These are phyloP conservation scores for Dacryopinax primogenitus DNA, from an alignment of 768 basidiomycete species.

Conservation along the genomic window DNA sequence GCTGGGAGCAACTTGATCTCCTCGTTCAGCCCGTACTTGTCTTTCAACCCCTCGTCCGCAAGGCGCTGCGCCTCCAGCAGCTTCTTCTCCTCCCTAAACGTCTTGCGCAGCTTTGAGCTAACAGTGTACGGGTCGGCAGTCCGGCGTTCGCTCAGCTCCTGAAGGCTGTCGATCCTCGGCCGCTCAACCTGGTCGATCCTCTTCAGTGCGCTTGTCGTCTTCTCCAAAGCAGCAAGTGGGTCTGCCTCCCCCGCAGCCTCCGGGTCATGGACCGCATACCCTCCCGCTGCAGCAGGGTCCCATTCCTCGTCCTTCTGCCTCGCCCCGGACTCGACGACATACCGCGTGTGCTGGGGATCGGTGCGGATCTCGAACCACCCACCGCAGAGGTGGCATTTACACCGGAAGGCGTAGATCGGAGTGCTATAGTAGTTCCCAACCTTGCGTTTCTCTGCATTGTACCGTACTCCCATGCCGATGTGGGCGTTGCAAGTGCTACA, in stretches of 20 bases:
- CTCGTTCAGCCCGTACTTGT: constrained; percentile 63
- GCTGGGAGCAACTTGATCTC: constrained; percentile 42
- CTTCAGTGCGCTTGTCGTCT: constrained; percentile 66
- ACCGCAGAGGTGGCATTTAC: constrained; percentile 93
- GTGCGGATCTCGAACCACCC: constrained; percentile 98
- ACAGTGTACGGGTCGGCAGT: constrained; percentile 79
- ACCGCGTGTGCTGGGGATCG: constrained; percentile 95
- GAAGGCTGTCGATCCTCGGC: constrained; percentile 69
- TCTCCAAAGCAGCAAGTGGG: constrained; percentile 79
- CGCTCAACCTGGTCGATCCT: constrained; percentile 58
- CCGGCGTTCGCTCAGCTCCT: constrained; percentile 60
- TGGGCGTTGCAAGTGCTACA: constrained; percentile 86
- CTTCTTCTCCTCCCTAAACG: constrained; percentile 81
- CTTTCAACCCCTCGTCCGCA: constrained; percentile 59
- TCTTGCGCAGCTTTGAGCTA: constrained; percentile 59
- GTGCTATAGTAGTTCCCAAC: constrained; percentile 90
- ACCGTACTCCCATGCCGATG: constrained; percentile 98
- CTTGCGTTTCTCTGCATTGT: constrained; percentile 98
- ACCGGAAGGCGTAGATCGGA: constrained; percentile 86
- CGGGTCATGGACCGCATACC: constrained; percentile 73
- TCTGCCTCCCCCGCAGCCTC: constrained; percentile 46
- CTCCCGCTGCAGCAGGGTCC: constrained; percentile 93
- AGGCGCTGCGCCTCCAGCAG: constrained; percentile 52
- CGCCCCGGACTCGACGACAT: constrained; percentile 87
- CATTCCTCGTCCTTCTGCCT: constrained; percentile 90